Percentiles rank a stretch among this genome's conserved stretches.
These are phyloP conservation scores for Acacia melanoxylon DNA, from an alignment of 306 rosid species.

Conservation along the genomic window DNA sequence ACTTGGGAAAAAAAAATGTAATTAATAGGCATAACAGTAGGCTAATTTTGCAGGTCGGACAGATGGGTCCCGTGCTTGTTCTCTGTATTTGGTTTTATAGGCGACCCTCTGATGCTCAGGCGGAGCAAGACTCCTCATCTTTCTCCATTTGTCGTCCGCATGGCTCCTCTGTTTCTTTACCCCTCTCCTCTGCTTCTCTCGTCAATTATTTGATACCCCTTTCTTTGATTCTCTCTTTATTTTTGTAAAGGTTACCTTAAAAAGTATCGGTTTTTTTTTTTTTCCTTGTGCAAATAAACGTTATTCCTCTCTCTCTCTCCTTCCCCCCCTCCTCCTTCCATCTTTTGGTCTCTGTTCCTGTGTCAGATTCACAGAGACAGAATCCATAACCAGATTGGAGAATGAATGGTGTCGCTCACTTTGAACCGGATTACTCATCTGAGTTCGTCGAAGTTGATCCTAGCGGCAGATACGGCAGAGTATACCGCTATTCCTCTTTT, in stretches of 20 bases:
- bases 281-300: conserved; percentile 22
- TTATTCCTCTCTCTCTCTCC: conserved; percentile 11
- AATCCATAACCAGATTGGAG: conserved; percentile 28
- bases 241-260: background rate
- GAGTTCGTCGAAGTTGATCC: conserved; percentile 98
- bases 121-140: background rate
- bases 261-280: background rate
- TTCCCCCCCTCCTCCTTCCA: background rate
- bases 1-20: no score
- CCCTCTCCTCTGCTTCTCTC: conserved; percentile 14
- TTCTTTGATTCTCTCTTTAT: background rate
- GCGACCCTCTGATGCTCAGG: background rate
- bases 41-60: background rate
- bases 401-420: conserved; percentile 62
- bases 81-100: background rate
- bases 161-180: conserved; percentile 42
- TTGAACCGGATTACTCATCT: conserved; percentile 57
- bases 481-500: conserved; percentile 32
- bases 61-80: background rate
- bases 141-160: conserved; percentile 46
- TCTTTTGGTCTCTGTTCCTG: conserved; percentile 35
- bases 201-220: conserved; percentile 24
- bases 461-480: conserved; percentile 98
- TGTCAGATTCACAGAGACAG: conserved; percentile 46
- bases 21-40: no score